Evolutionary conservation across 2,329 filamentous ascomycete genomes (phyloP), one percentile per base, ranked within the genome.

Genomic region (Pleoardoris graminearum): DNA sequence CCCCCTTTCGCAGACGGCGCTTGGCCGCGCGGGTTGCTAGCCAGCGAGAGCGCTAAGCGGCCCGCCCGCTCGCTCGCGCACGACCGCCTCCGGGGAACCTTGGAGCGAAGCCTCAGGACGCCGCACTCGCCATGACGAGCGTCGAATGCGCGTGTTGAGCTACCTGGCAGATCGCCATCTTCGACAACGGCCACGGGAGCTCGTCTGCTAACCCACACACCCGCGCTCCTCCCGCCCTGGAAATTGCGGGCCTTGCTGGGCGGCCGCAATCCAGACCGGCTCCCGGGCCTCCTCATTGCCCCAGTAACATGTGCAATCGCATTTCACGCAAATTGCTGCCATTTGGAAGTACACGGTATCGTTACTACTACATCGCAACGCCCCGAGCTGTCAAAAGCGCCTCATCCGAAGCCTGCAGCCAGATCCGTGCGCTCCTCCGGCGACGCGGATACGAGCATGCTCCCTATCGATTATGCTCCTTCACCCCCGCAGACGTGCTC

Each of bases 1-100:
- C 53, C 63, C 64, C 66, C 63, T 67, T 65, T 65, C 57, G 54
- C 55, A 17, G 21, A 35, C 29, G 44, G 43, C 50, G 46, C 60
- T 63, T 62, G 62, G 58, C 62, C 41, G 32, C 46, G 56, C 49
- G 48, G 57, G 55, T 52, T 55, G 59, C 49, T 61, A 54, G 58
- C 48, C 59, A 5, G 22, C 58, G 47, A 21, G 38, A 42, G 47
- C 61, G 63, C 62, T 66, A 66, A 56, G 6, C 11, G 8, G 21
- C 23, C 39, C 32, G 41, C 30, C 21, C 47, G 21, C 16, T 33
- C 44, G 44, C 30, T 16, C 14, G 38, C 38, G 35, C 46, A 17
- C n/a, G 25, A 39, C 16, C 46, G 11, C 12, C 11, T n/a, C 7
- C 21, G n/a, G 16, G 10, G 6, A 16, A 37, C 22, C n/a, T 8